Base-by-base conservation (phyloP, 2,329 filamentous ascomycete species). In the Uncinocarpus reesii region DNA sequence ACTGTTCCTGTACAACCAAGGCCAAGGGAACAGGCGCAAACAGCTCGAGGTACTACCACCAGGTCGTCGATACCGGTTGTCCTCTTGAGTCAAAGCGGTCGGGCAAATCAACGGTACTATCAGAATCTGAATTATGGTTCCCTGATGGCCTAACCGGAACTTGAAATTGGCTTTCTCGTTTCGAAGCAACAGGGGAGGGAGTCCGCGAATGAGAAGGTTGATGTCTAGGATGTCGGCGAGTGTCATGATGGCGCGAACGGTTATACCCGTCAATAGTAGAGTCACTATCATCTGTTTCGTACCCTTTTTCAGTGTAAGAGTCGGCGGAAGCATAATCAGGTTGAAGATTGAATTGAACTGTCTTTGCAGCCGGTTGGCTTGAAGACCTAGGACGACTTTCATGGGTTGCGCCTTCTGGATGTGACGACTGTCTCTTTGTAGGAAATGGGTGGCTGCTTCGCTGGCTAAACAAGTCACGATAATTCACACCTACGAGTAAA, bases 211-310 rank as follows among this genome's bases (percentile, higher is more conserved):
- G 31, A 10, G n/a, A 31, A 10, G 36, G 23, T 15, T 21, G 42
- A 11, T n/a, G 28, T 32, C 28, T 24, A 36, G 20, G 18, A n/a
- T 21, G n/a, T n/a, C 24, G 28, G 32, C 10, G 21, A 11, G 26
- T 41, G 23, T 20, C 21, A 29, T 53, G 57, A 44, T 49, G 51
- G 23, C 55, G 53, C 48, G 48, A 38, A 29, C 49, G 46, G 48
- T 52, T 53, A 34, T 55, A 55, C 7, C 53, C 52, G 47, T 55
- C 57, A 44, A 67, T 51, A 7, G 64, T 67, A 1, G 63, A 63
- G 42, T 69, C 63, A 46, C 63, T 69, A 46, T 70, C 68, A 48
- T 68, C 68, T 1, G 66, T 65, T 52, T 71, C 68, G 40, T 71
- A 71, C 4, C 66, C 68, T 2, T 53, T 47, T 8, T 47, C 45